phyloP scores from a whole-genome alignment of 257 asterid genomes.

The Nicotiana sylvestris region DNA sequence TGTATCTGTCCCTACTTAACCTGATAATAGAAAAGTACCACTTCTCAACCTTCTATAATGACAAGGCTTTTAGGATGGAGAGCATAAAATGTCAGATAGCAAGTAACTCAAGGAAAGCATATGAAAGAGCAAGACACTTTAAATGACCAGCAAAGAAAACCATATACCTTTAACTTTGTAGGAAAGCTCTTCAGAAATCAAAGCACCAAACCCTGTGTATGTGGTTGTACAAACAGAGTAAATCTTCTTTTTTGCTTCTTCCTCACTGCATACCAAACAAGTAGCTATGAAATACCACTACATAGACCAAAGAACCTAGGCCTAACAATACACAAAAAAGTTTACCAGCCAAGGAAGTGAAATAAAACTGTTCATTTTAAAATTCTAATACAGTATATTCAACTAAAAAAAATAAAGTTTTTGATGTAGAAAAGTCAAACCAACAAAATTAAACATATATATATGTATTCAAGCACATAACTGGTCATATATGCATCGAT shows the following conservation, averaged over 20 bases:
- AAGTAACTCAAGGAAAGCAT: not conserved
- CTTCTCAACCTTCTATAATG: not conserved
- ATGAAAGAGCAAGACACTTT: not conserved
- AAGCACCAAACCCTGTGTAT: conserved; percentile 82
- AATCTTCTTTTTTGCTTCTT: conserved; percentile 90
- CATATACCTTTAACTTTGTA: conserved; percentile 76
- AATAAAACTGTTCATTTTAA: not conserved
- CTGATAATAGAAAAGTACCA: not conserved
- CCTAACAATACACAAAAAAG: not conserved
- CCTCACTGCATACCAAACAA: conserved; percentile 67
- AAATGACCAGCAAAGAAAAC: not conserved
- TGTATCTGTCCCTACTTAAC: not conserved
- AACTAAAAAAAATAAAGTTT: not conserved
- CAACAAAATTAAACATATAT: not conserved
- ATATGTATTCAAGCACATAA: not conserved
- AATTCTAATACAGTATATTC: not conserved
- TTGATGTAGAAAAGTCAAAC: not conserved
- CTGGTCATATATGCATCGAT: not conserved
- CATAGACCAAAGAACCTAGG: not conserved
- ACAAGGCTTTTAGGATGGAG: not conserved
- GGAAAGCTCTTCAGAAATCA: conserved; percentile 83
- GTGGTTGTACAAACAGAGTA: conserved; percentile 83
- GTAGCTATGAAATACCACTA: not conserved
- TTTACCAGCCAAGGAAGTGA: not conserved
- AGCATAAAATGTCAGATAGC: not conserved